Evolutionary conservation across 75 land plant species (phyloP), one percentile per base, ranked within the genome.

Genomic region (Pseudotsuga menziesii): DNA sequence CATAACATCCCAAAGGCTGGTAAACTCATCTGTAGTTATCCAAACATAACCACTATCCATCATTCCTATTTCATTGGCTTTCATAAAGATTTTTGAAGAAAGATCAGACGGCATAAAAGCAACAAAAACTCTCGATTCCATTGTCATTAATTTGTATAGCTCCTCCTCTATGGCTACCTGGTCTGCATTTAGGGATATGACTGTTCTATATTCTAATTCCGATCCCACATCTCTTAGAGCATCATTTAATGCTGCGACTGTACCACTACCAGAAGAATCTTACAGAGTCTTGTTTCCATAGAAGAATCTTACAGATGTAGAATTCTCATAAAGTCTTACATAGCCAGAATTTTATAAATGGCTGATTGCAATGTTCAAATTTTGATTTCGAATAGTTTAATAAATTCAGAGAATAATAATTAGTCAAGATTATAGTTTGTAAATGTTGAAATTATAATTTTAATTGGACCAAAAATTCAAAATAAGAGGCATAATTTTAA

Each of bases 51-150:
- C 91, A 9, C 54, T 56, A 23, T 25, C 61, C 84, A 89, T 77
- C 91, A 89, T 80, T 19, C 85, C 85, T 7, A 80, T 39, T 55
- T 80, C 75, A 9, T 80, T 74, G 0, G 91, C 91, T 29, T 78
- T 76, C 9, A 35, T 23, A 60, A 89, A 89, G 29, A 89, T 58
- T 3, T 61, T 76, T 15, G 75, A 41, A 5, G 75, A 80, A 7
- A 86, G 58, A n/a, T 29, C 3, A 3, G 77, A 15, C 0, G 5
- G 48, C 88, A 86, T 82, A 66, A 86, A 89, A 14, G 86, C 86
- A 9, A 86, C 70, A 54, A 84, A 86, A 14, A 89, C 85, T 63
- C 91, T 71, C 0, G 89, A 82, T 60, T 83, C 83, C 83, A 86
- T 80, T 14, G 79, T 76, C 78, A 63, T 78, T 4, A 86, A 59